Percentiles rank a stretch among this genome's conserved stretches.
phyloP scores from a whole-genome alignment of 306 rosid species.

The cucumber (Cucumis sativus) region Cucumber_9930_V3 NC_026655.2:20200001-20200500 shows the following conservation, averaged over 20 bases:
- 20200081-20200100: no score
- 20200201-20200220: no score
- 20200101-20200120: no score
- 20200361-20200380: neutral
- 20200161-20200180: no score
- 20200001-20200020: no score
- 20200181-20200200: no score
- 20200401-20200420: neutral
- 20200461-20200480: neutral
- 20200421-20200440: neutral
- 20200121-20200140: no score
- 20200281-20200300: neutral
- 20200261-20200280: neutral
- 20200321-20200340: neutral
- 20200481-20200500: neutral
- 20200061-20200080: no score
- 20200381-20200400: neutral
- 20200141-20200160: no score
- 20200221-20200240: neutral
- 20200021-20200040: no score
- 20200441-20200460: neutral
- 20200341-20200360: neutral
- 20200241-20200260: neutral
- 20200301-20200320: neutral
- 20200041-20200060: no score